Evolutionary conservation across 106 monocot species (phyloP).

Genomic region (Acorus gramineus): DNA sequence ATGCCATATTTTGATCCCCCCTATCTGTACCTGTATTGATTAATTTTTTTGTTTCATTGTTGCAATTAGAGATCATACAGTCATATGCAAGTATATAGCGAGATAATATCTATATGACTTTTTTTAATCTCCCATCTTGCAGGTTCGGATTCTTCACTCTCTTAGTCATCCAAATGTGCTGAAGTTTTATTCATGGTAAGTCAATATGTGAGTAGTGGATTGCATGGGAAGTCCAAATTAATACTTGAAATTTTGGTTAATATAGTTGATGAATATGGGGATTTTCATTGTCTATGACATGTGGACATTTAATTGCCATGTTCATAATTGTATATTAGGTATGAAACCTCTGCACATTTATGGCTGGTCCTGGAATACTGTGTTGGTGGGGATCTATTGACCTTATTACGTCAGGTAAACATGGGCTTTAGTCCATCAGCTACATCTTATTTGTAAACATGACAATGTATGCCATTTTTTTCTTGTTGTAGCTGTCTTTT

Average conservation of each 20-base stretch:
- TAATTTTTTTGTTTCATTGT: background rate
- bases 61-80: no score
- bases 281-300: no score
- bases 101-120: background rate
- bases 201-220: background rate
- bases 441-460: no score
- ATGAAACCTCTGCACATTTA: constrained; percentile 91
- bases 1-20: no score
- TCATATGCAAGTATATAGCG: background rate
- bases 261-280: no score
- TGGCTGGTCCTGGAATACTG: constrained; percentile 97
- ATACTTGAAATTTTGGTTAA: no score
- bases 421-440: no score
- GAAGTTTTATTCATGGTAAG: constrained; percentile 85
- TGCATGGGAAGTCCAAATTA: background rate
- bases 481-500: no score
- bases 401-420: constrained; percentile 44
- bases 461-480: no score
- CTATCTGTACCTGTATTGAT: no score
- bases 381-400: constrained; percentile 89
- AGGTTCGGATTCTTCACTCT: constrained; percentile 81
- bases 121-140: constrained; percentile 1
- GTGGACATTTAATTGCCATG: background rate
- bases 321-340: constrained; percentile 33
- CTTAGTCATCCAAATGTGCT: constrained; percentile 77